These are phyloP conservation scores for Neoboletus subvelutipes DNA, from an alignment of 768 basidiomycete genomes.

Conservation along the genomic window DNA sequence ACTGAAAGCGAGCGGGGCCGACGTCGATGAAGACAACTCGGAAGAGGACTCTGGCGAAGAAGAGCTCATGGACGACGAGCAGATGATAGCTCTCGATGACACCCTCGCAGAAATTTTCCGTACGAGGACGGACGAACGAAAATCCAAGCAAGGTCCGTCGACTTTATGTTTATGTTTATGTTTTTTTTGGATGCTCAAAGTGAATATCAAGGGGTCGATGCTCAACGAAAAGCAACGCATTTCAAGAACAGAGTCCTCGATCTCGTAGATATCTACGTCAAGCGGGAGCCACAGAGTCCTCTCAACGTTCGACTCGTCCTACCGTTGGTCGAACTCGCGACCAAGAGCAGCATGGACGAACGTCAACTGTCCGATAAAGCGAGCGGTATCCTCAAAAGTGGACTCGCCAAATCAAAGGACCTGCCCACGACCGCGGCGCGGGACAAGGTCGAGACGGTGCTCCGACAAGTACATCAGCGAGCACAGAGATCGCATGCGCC, in stretches of 20 bases:
- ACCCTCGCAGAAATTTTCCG: slow-evolving; percentile 88
- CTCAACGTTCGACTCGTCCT: slow-evolving; percentile 64
- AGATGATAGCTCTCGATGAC: slow-evolving; percentile 96
- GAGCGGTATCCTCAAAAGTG: slow-evolving; percentile 68
- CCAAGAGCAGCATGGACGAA: slow-evolving; percentile 69
- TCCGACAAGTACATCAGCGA: slow-evolving; percentile 67
- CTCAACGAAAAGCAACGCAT: slow-evolving; percentile 86
- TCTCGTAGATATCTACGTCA: slow-evolving; percentile 83
- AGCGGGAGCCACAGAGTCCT: slow-evolving; percentile 73
- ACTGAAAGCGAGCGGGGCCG: slow-evolving; percentile 56
- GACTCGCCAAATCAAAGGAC: slow-evolving; percentile 75
- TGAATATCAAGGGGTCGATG: slow-evolving; percentile 49
- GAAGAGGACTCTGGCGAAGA: slow-evolving; percentile 58
- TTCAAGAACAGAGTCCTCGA: slow-evolving; percentile 97
- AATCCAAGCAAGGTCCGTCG: slow-evolving; percentile 61
- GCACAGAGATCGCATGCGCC: slow-evolving; percentile 65
- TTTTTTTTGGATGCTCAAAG: background rate
- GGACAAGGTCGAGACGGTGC: slow-evolving; percentile 42
- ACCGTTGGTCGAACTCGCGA: slow-evolving; percentile 75
- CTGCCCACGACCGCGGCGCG: slow-evolving; percentile 38
- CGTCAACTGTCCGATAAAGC: slow-evolving; percentile 89
- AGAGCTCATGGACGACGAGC: slow-evolving; percentile 90
- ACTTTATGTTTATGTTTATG: background rate
- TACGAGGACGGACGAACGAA: slow-evolving; percentile 58
- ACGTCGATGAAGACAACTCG: slow-evolving; percentile 50